These are phyloP conservation scores for Carex sylvatica DNA, from an alignment of 202 grass and related monocot genomes.

Conservation along the genomic window DNA sequence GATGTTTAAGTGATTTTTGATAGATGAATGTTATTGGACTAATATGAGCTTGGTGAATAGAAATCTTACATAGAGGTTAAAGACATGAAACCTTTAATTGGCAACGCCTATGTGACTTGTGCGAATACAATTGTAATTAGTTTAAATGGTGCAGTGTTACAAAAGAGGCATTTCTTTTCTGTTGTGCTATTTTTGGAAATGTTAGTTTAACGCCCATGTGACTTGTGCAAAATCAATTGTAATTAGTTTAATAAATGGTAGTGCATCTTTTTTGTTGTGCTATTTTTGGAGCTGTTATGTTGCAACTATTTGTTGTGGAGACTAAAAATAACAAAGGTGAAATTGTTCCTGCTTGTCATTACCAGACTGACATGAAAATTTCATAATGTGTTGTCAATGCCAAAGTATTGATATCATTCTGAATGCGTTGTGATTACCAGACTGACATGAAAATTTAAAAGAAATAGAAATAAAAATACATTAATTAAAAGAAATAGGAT, in stretches of 20 bases:
- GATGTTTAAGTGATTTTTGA: conserved; percentile 20
- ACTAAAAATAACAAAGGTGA: neutral
- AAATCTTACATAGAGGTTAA: conserved; percentile 30
- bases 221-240: conserved; percentile 1
- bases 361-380: neutral
- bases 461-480: too few relatives aligned
- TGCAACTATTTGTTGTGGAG: neutral
- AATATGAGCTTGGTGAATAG: conserved; percentile 24
- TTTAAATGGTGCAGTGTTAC: neutral
- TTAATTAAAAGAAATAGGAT: too few relatives aligned
- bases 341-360: neutral
- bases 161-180: neutral
- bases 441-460: too few relatives aligned
- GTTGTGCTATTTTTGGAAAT: neutral
- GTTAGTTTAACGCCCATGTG: neutral
- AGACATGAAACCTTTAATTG: conserved; percentile 1
- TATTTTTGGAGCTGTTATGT: neutral
- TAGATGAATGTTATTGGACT: conserved; percentile 21
- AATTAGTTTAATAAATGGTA: neutral
- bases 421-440: too few relatives aligned
- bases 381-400: neutral
- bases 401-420: too few relatives aligned
- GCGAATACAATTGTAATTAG: neutral
- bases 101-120: neutral
- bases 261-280: neutral